Base-by-base conservation (phyloP, 2,329 filamentous ascomycete species). In the Fusarium newnesense region DNA sequence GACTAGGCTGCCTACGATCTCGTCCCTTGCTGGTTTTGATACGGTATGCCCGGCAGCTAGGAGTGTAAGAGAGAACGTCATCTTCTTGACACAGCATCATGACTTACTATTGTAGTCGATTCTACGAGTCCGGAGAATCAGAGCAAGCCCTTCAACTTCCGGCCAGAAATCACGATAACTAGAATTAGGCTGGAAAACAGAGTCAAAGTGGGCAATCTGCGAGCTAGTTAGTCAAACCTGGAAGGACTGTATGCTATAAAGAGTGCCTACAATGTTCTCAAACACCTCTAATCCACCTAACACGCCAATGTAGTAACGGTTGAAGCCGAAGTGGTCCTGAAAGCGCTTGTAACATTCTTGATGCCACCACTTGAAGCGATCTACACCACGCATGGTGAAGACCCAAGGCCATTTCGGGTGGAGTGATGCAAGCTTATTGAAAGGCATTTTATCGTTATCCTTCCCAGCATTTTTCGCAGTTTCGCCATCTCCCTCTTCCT, bases 271-370 rank as follows among this genome's bases (percentile, higher is more conserved):
- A 5, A 74, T 58, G 58, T 86, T 87, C 73, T 87, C 79, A 9
- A 85, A 30, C 0, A 84, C 70, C 76, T 87, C 84, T 1, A 86
- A 46, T 12, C 77, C 58, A 3, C 85, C 85, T 49, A 84, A 85
- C 7, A 65, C 76, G 9, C 58, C 73, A 52, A 83, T 82, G 67
- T 86, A 82, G 58, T 86, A 86, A 74, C 80, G 85, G 5, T 81
- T 81, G 72, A 87, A 83, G 11, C 24, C 24, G 46, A 86, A 86
- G 42, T 67, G 67, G 53, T 86, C 84, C 4, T 81, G 83, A 54
- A 77, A 70, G 21, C 66, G 67, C 44, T 78, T 77, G 40, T 60
- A 28, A 21, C 62, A 50, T 34, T 78, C 77, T 13, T 64, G 60
- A 4, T 42, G 7, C 75, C 77, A 78, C 75, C 75, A 78, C 13